phyloP scores from a whole-genome alignment of 345 rosid species.

The Rubroshorea leprosula region DNA sequence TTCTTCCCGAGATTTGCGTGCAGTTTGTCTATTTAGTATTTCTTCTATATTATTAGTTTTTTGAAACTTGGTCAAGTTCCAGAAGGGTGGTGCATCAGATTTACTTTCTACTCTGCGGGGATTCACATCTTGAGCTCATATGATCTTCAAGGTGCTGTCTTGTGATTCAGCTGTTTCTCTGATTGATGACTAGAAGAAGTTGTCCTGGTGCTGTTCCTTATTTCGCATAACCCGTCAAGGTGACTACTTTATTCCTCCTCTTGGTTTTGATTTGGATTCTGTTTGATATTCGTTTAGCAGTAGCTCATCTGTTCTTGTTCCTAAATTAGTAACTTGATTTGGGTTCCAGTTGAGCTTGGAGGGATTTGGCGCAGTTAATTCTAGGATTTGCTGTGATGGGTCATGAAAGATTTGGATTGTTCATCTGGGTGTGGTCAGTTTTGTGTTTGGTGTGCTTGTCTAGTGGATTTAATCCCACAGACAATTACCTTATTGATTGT shows the following conservation, averaged over 20 bases:
- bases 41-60: too few species aligned
- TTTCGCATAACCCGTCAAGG: too few species aligned
- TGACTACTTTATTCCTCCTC: not conserved
- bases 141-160: slow-evolving; percentile 30
- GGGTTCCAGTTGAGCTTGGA: not conserved
- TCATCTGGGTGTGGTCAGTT: slow-evolving; percentile 33
- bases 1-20: slow-evolving; percentile 20
- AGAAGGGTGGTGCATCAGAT: slow-evolving; percentile 2
- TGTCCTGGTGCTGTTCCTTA: too few species aligned
- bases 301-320: not conserved
- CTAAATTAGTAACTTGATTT: slow-evolving; percentile 9
- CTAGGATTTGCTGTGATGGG: slow-evolving; percentile 31
- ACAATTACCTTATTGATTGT: slow-evolving; percentile 75
- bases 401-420: slow-evolving; percentile 23
- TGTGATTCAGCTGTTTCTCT: slow-evolving; percentile 7
- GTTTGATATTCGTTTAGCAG: slow-evolving; percentile 1
- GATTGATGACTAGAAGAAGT: too few species aligned
- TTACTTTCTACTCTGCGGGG: slow-evolving; percentile 11
- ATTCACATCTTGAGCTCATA: slow-evolving; percentile 7
- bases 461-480: slow-evolving; percentile 51
- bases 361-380: not conserved
- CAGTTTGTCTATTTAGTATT: not conserved
- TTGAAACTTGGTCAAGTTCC: not conserved
- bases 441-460: slow-evolving; percentile 37
- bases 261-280: slow-evolving; percentile 10